Conservation (phyloP, 192 early-diverging fungal genomes). For the Hyaloraphidium curvatum region DNA sequence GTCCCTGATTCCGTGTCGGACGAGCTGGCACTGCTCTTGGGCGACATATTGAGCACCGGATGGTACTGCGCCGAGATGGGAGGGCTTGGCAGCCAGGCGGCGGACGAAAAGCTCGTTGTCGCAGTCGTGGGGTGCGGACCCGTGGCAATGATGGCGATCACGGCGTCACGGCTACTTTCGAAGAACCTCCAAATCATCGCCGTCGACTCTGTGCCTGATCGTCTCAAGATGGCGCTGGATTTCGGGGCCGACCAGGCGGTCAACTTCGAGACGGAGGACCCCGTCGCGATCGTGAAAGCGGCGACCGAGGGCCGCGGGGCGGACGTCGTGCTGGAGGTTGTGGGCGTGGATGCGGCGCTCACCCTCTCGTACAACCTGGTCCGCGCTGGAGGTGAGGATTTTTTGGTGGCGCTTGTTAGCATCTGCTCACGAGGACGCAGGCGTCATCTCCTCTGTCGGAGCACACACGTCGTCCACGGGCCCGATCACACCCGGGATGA, state of each 20-base stretch:
- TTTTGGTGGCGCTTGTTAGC: too few species aligned
- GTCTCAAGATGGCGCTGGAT: slow-evolving; percentile 18
- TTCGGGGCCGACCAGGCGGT: slow-evolving; percentile 19
- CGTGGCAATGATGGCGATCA: slow-evolving; percentile 26
- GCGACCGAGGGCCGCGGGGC: slow-evolving; percentile 17
- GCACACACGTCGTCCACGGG: slow-evolving; percentile 27
- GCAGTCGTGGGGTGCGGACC: slow-evolving; percentile 34
- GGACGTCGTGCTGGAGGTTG: slow-evolving; percentile 30
- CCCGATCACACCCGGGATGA: slow-evolving; percentile 26
- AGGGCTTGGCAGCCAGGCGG: too few species aligned
- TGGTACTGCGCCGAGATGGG: slow-evolving; percentile 34
- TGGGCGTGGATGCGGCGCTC: slow-evolving; percentile 22
- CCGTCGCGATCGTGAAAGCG: slow-evolving; percentile 4
- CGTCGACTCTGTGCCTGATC: slow-evolving; percentile 17
- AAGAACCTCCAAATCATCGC: slow-evolving; percentile 20
- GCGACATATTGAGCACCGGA: slow-evolving; percentile 33
- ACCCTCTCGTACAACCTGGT: slow-evolving; percentile 21
- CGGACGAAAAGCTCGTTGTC: slow-evolving; percentile 14
- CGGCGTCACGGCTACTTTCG: slow-evolving; percentile 15
- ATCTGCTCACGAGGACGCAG: too few species aligned
- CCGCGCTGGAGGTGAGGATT: too few species aligned
- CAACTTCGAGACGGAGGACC: slow-evolving; percentile 7
- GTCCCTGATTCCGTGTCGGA: slow-evolving; percentile 14
- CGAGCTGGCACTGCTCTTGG: slow-evolving; percentile 22
- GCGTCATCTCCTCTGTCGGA: slow-evolving; percentile 31